phyloP scores from a whole-genome alignment of 148 eudicot genomes.

The Euryodendron excelsum region DNA sequence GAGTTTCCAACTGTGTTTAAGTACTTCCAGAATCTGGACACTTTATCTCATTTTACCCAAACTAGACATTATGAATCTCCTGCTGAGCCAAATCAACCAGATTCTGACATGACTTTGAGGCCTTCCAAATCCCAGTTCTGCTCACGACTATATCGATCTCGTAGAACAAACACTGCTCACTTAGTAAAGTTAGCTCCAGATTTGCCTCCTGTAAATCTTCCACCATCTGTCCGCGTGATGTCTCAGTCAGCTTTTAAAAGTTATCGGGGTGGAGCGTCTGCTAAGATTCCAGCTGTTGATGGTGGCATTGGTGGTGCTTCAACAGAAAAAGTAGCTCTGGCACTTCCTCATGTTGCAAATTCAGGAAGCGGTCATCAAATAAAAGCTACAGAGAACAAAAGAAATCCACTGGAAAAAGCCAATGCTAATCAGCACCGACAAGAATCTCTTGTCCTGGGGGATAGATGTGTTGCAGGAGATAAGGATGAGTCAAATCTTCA shows the following conservation, averaged over 20 bases:
- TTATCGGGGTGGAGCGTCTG: slow-evolving; percentile 43
- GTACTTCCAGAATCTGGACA: slow-evolving; percentile 19
- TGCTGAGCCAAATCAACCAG: slow-evolving; percentile 22
- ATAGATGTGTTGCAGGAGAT: slow-evolving; percentile 33
- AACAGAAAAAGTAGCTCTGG: slow-evolving; percentile 27
- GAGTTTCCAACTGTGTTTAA: slow-evolving; percentile 31
- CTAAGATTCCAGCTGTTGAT: slow-evolving; percentile 25
- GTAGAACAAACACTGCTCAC: slow-evolving; percentile 41
- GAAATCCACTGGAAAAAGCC: slow-evolving; percentile 18
- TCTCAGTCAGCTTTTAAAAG: slow-evolving; percentile 67
- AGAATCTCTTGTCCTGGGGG: slow-evolving; percentile 24
- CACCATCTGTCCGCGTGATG: slow-evolving; percentile 84
- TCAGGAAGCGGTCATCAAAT: slow-evolving; percentile 22
- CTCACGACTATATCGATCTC: slow-evolving; percentile 43
- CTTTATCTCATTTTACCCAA: slow-evolving; percentile 12
- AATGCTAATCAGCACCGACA: slow-evolving; percentile 26
- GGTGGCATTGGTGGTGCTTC: slow-evolving; percentile 12
- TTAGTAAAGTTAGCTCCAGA: slow-evolving; percentile 86
- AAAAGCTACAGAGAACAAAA: slow-evolving; percentile 24
- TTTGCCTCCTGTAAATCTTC: slow-evolving; percentile 97
- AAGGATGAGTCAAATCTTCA: slow-evolving; percentile 55
- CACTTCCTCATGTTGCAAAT: slow-evolving; percentile 19
- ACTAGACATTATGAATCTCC: slow-evolving; percentile 16
- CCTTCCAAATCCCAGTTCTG: slow-evolving; percentile 31
- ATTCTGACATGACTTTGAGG: slow-evolving; percentile 27